Conservation (phyloP, 2,329 filamentous ascomycete genomes). For the Aspergillus latus region DNA sequence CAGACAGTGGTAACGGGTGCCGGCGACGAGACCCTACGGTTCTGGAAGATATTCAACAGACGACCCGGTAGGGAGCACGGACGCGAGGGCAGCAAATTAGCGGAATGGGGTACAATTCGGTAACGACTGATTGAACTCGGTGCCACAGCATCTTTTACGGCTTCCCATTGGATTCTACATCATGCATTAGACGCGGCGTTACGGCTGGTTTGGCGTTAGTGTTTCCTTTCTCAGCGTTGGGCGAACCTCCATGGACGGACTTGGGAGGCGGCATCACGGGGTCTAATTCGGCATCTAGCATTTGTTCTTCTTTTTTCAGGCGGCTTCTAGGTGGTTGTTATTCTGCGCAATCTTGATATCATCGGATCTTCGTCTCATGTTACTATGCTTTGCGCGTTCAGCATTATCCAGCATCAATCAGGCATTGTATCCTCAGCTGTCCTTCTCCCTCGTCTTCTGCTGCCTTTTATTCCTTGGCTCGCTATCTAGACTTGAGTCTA, state of each 20-base stretch:
- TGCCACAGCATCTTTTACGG: slow-evolving; percentile 14
- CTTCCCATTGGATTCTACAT: slow-evolving; percentile 21
- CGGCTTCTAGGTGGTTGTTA: slow-evolving; percentile 17
- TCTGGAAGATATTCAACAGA: slow-evolving; percentile 94
- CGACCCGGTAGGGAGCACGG: slow-evolving; percentile 69
- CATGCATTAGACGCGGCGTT: slow-evolving; percentile 40
- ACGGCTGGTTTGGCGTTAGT: slow-evolving; percentile 26
- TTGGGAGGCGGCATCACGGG: slow-evolving; percentile 22
- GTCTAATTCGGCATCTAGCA: slow-evolving; percentile 31
- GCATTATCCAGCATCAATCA: slow-evolving; percentile 14
- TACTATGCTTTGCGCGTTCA: slow-evolving; percentile 15
- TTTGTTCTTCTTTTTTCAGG: slow-evolving; percentile 16
- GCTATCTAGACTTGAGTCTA: not conserved
- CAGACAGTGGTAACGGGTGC: slow-evolving; percentile 92
- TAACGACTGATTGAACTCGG: slow-evolving; percentile 28
- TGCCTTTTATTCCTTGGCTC: slow-evolving; percentile 12
- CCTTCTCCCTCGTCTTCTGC: slow-evolving; percentile 10
- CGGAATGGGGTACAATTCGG: slow-evolving; percentile 82
- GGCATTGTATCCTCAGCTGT: slow-evolving; percentile 14
- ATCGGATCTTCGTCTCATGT: slow-evolving; percentile 25
- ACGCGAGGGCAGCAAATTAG: slow-evolving; percentile 65
- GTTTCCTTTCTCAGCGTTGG: slow-evolving; percentile 18
- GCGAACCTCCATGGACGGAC: slow-evolving; percentile 27
- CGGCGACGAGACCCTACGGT: slow-evolving; percentile 90
- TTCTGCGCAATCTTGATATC: slow-evolving; percentile 17